Base-by-base conservation (phyloP, 768 basidiomycete species). In the Strobilomyces dryophilus region DNA sequence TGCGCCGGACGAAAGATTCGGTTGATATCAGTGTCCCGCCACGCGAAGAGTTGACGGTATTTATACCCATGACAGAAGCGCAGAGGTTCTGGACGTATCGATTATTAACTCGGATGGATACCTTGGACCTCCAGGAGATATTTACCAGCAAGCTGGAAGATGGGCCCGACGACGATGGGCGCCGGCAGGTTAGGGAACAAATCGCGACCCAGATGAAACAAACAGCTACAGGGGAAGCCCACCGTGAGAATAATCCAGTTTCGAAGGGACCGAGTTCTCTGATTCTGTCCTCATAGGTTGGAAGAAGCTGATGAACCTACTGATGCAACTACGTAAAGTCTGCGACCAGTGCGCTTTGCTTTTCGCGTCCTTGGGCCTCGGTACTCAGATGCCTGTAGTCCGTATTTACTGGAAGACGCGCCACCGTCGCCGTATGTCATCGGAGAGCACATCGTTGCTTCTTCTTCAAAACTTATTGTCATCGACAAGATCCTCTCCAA, bases 321-420 rank as follows among this genome's bases (percentile, higher is more conserved):
- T 89, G 43, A 78, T 88, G 74, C 85, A 88, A 66, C 71, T 89
- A 11, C 76, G 85, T 42, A 79, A 80, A 72, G 78, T 85, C 45
- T 88, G 86, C 66, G 84, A 85, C 60, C 86, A 88, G 79, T 82
- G 57, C 31, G 80, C 62, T 4, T 11, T 49, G 10, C 21, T 32
- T 49, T 18, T 18, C 24, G 26, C 24, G 15, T 9, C 10, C 27
- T 21, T 34, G 18, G 9, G 14, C 26, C 29, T 50, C 21, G 24
- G 5, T 53, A 42, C 41, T 64, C 39, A 62, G 21, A 35, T 45
- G 14, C 21, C 1, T 52, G 18, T 53, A 81, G 81, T 54, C 82
- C 82, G 14, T 84, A 83, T 58, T 52, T 81, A 39, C 65, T 84
- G 0, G 70, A 72, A 8, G 73, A 76, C 36, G 79, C 78, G 5